Conservation (phyloP, 2,329 filamentous ascomycete species). For the Cercospora canescens region DNA sequence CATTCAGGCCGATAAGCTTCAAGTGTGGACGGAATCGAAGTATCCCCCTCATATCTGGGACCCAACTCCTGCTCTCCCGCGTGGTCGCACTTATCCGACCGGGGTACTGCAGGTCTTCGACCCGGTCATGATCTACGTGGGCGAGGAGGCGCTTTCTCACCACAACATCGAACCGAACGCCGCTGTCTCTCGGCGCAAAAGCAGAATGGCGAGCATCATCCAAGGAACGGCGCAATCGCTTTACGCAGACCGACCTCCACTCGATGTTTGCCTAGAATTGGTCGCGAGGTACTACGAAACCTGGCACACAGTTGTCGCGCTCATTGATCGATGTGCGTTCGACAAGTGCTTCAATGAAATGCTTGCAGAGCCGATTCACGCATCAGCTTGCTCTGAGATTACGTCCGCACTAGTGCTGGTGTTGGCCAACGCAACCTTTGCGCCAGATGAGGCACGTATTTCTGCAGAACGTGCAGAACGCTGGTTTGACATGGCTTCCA, state of each 20-base stretch:
- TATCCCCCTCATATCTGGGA: constrained; percentile 2
- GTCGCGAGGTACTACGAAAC: constrained; percentile 16
- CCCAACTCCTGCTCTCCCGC: background rate
- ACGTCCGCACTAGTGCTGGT: constrained; percentile 7
- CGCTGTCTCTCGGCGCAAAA: background rate
- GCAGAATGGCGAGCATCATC: background rate
- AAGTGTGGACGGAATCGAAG: background rate
- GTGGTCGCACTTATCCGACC: constrained; percentile 10
- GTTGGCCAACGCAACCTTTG: constrained; percentile 15
- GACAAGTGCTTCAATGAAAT: background rate
- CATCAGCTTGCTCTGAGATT: constrained; percentile 7
- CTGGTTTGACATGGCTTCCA: constrained; percentile 15
- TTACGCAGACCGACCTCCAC: constrained; percentile 9
- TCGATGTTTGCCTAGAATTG: constrained; percentile 8
- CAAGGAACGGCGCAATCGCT: constrained; percentile 2
- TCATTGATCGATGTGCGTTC: constrained; percentile 7
- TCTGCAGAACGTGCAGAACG: background rate
- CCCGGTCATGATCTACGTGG: constrained; percentile 12
- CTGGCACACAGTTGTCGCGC: constrained; percentile 11
- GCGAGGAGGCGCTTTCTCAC: background rate
- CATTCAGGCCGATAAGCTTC: background rate
- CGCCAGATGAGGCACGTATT: constrained; percentile 4
- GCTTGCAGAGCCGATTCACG: constrained; percentile 2
- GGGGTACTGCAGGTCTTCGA: constrained; percentile 9
- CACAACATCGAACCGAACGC: background rate